Conservation (phyloP, 83 land plant genomes). For the Picea abies region DNA sequence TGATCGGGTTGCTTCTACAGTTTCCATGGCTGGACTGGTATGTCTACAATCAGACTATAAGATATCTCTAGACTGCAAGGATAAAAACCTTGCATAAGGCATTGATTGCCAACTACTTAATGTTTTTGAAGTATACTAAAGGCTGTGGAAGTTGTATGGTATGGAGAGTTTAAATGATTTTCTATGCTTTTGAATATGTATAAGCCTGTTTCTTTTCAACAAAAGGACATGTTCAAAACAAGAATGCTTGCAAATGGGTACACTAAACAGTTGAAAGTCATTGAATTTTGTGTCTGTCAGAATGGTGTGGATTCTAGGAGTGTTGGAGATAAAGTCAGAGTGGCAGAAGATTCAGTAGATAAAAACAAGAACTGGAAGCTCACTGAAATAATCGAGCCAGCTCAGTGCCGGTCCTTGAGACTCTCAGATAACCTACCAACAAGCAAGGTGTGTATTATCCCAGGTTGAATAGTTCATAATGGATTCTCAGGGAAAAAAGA, state of each 20-base stretch:
- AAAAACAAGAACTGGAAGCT: conserved; percentile 86
- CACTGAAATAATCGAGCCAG: conserved; percentile 77
- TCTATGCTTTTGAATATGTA: background rate
- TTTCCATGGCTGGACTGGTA: conserved; percentile 33
- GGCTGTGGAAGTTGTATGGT: background rate
- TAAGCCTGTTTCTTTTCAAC: background rate
- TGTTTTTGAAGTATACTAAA: background rate
- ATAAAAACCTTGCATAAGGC: too few relatives aligned
- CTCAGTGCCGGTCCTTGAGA: conserved; percentile 77
- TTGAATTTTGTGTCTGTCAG: conserved; percentile 27
- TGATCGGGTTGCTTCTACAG: conserved; percentile 33
- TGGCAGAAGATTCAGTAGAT: conserved; percentile 67
- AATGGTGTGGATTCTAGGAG: conserved; percentile 61
- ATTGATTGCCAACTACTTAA: background rate
- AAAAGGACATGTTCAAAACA: too few relatives aligned
- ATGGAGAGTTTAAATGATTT: background rate
- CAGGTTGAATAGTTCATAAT: conserved; percentile 4
- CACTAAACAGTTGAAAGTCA: background rate
- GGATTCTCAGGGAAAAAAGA: background rate
- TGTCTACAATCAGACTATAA: background rate
- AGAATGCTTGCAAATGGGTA: background rate
- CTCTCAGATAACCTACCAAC: conserved; percentile 66
- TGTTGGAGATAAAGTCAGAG: conserved; percentile 69
- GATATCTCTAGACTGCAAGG: background rate
- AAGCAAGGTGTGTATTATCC: conserved; percentile 53